A percentile compares a stretch with the other conserved stretches of the same genome.
Evolutionary conservation across 2,329 filamentous ascomycete genomes (phyloP).

Genomic region (Didymella exigua): DNA sequence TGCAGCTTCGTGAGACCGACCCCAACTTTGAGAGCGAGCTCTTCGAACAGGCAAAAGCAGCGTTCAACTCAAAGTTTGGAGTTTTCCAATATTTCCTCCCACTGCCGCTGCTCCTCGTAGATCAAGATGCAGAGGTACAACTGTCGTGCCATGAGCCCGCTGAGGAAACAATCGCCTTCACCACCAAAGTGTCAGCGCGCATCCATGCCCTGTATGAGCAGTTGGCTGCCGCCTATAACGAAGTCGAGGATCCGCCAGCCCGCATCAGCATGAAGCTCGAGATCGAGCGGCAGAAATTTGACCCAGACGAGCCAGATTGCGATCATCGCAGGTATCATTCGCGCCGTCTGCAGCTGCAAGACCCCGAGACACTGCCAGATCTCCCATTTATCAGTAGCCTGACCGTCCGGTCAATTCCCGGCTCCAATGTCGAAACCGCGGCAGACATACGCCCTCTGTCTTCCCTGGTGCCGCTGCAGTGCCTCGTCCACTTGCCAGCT

Average conservation of each 20-base stretch:
- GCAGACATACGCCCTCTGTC: conserved; percentile 23
- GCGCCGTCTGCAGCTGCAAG: conserved; percentile 16
- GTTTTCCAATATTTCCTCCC: conserved; percentile 15
- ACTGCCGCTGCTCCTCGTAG: conserved; percentile 16
- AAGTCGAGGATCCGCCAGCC: conserved; percentile 11
- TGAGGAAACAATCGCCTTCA: conserved; percentile 17
- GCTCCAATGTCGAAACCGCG: conserved; percentile 1
- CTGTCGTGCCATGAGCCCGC: conserved; percentile 17
- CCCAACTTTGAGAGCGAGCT: conserved; percentile 17
- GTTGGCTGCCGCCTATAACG: conserved; percentile 4
- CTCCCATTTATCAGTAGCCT: conserved; percentile 15
- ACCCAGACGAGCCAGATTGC: conserved; percentile 12
- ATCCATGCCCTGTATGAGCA: conserved; percentile 18
- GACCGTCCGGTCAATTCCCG: conserved; percentile 2
- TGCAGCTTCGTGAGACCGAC: conserved; percentile 17
- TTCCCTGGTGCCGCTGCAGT: conserved; percentile 19
- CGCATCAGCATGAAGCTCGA: conserved; percentile 10
- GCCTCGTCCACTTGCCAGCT: conserved; percentile 16
- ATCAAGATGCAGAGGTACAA: conserved; percentile 9
- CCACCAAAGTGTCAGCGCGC: conserved; percentile 15
- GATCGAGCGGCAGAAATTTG: conserved; percentile 14
- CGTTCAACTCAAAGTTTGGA: conserved; percentile 15
- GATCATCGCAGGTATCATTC: conserved; percentile 18
- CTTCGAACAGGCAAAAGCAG: conserved; percentile 16
- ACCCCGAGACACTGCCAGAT: conserved; percentile 17